These are phyloP conservation scores for Sanghuangporus sanghuang DNA, from an alignment of 1,284 basidiomycete genomes.

Conservation along the genomic window DNA sequence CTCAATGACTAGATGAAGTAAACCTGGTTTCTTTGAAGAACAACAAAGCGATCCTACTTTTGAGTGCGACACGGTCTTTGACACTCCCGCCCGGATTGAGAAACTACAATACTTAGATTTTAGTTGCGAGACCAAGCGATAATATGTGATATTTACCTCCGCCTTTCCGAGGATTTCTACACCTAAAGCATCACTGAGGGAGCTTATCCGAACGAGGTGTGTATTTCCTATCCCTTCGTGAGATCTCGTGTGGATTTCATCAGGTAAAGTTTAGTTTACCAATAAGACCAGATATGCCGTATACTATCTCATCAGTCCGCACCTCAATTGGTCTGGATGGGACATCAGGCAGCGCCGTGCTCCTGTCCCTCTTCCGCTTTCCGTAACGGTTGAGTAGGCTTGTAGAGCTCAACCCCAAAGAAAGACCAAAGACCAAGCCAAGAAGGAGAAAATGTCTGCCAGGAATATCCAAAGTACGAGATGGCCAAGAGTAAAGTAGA, in stretches of 20 bases:
- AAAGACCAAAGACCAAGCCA: constrained; percentile 66
- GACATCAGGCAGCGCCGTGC: constrained; percentile 30
- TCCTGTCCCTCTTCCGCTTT: constrained; percentile 38
- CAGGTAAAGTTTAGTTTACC: constrained; percentile 44
- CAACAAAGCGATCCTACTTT: constrained; percentile 46
- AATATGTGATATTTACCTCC: constrained; percentile 50
- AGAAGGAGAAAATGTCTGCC: constrained; percentile 46
- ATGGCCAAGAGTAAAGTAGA: not conserved
- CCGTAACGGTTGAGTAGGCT: constrained; percentile 49
- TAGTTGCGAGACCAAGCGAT: not conserved
- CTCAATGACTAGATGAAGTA: constrained; percentile 65
- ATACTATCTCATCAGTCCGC: constrained; percentile 67
- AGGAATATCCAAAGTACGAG: not conserved
- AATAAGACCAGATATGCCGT: constrained; percentile 78
- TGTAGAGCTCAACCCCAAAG: constrained; percentile 61
- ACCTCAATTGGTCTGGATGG: constrained; percentile 67
- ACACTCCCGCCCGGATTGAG: constrained; percentile 97
- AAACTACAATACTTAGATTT: constrained; percentile 45
- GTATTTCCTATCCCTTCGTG: constrained; percentile 70
- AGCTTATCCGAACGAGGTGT: constrained; percentile 88
- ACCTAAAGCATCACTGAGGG: constrained; percentile 84
- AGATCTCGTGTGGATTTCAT: not conserved
- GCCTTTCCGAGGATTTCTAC: constrained; percentile 97
- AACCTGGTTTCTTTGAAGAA: not conserved
- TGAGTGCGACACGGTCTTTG: constrained; percentile 93